Percentiles rank a stretch among this genome's conserved stretches.
Evolutionary conservation across 2,329 filamentous ascomycete genomes (phyloP).

Genomic region (Fusarium temperatum): DNA sequence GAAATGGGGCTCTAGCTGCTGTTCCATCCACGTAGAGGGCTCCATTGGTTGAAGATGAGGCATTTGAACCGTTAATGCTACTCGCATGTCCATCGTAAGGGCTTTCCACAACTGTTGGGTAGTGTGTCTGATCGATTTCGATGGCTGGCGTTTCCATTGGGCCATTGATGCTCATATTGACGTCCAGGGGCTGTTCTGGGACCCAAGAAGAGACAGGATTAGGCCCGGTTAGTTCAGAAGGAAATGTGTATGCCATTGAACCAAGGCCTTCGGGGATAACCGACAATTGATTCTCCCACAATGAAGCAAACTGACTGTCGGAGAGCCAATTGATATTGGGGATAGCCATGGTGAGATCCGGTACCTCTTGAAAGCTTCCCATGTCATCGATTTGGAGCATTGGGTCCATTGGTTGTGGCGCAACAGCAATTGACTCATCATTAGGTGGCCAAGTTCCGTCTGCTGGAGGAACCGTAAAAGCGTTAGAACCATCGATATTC

Average conservation of each 20-base stretch:
- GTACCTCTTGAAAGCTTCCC: not conserved
- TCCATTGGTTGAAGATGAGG: conserved; percentile 7
- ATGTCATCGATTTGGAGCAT: conserved; percentile 5
- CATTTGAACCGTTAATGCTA: not conserved
- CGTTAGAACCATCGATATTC: not conserved
- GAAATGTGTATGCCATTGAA: not conserved
- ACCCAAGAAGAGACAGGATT: not conserved
- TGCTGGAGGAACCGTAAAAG: not conserved
- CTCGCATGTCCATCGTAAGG: not conserved
- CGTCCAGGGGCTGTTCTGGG: not conserved
- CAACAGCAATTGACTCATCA: not conserved
- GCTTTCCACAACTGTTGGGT: not conserved
- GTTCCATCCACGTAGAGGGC: conserved; percentile 16
- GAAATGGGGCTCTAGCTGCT: conserved; percentile 17
- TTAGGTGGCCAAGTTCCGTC: not conserved
- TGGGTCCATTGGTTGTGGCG: not conserved
- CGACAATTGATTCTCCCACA: conserved; percentile 7
- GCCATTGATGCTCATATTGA: not conserved
- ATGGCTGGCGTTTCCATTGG: not conserved
- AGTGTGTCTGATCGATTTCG: not conserved
- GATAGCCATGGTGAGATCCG: not conserved
- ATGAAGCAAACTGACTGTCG: conserved; percentile 1
- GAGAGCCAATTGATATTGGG: conserved; percentile 8
- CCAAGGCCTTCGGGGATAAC: conserved; percentile 4
- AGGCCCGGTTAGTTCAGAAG: not conserved